phyloP scores from a whole-genome alignment of 1,284 basidiomycete species.

The Cystobasidium pallidum region DNA sequence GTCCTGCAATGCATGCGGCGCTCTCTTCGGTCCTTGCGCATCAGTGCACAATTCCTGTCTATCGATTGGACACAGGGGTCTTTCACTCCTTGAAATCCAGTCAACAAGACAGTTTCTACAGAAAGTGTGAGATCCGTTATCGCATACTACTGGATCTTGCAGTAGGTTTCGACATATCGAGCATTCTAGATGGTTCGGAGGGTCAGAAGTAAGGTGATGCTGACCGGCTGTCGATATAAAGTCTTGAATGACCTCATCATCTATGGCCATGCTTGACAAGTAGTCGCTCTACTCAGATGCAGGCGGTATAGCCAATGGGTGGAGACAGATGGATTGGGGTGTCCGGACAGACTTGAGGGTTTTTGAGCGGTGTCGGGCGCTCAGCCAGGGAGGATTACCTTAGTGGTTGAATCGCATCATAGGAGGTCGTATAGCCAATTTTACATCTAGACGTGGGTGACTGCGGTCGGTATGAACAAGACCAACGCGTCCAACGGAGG shows the following conservation, averaged over 20 bases:
- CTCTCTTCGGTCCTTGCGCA: neutral
- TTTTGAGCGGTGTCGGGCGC: too few species aligned
- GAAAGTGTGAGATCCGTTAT: slow-evolving; percentile 20
- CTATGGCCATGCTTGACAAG: slow-evolving; percentile 3
- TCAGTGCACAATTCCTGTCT: neutral
- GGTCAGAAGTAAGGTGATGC: neutral
- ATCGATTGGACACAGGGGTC: slow-evolving; percentile 24
- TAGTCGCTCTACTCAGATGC: too few species aligned
- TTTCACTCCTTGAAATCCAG: slow-evolving; percentile 6
- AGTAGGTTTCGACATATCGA: slow-evolving; percentile 16
- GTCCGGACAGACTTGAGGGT: neutral
- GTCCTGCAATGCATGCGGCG: slow-evolving; percentile 18
- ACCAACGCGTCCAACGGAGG: too few species aligned
- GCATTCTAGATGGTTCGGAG: slow-evolving; percentile 13
- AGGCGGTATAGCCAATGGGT: too few species aligned
- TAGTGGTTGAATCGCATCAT: too few species aligned
- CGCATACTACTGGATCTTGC: slow-evolving; percentile 19
- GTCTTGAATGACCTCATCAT: slow-evolving; percentile 4
- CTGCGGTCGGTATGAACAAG: too few species aligned
- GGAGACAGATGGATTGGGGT: too few species aligned
- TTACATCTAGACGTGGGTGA: too few species aligned
- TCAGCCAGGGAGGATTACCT: too few species aligned
- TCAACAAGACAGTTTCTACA: slow-evolving; percentile 10
- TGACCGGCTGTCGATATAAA: slow-evolving; percentile 12
- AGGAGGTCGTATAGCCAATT: too few species aligned